Evolutionary conservation across 108 stramenopile species (phyloP).

Genomic region (Nannochloropsis gaditana): DNA sequence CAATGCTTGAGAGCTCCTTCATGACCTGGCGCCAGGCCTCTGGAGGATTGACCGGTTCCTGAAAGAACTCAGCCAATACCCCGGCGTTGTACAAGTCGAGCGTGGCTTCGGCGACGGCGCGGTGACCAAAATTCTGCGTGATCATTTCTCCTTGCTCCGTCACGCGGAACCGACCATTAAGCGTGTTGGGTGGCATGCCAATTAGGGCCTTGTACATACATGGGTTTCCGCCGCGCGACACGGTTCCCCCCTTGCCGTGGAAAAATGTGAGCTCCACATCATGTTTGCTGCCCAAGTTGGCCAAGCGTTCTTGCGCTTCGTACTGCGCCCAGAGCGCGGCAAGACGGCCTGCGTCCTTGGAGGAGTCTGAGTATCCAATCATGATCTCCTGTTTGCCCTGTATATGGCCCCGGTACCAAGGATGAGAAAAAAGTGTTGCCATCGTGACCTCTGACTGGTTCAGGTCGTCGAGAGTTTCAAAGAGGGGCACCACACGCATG

Average conservation of each 20-base stretch:
- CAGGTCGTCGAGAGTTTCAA: constrained; percentile 90
- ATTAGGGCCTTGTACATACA: constrained; percentile 74
- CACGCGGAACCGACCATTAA: constrained; percentile 95
- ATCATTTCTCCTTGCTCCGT: constrained; percentile 99
- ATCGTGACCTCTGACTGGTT: constrained; percentile 38
- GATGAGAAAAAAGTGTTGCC: constrained; percentile 61
- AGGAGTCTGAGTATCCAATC: constrained; percentile 94
- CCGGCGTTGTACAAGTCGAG: constrained; percentile 94
- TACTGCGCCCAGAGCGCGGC: constrained; percentile 94
- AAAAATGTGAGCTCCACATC: constrained; percentile 85
- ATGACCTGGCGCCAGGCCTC: constrained; percentile 73
- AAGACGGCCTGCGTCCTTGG: constrained; percentile 90
- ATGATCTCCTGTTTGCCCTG: constrained; percentile 89
- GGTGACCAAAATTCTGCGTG: constrained; percentile 88
- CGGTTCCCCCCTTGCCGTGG: constrained; percentile 96
- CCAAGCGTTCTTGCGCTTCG: constrained; percentile 78
- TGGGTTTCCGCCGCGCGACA: constrained; percentile 92
- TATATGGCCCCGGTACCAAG: constrained; percentile 71
- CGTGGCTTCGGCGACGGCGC: constrained; percentile 74
- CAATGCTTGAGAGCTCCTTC: constrained; percentile 67
- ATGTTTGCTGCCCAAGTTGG: constrained; percentile 64
- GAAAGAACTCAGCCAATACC: constrained; percentile 73
- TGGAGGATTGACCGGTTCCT: constrained; percentile 63
- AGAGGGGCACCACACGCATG: constrained; percentile 91
- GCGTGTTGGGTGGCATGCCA: constrained; percentile 85